These are phyloP conservation scores for Blastobotrys americana DNA, from an alignment of 805 yeast species.

Conservation along the genomic window DNA sequence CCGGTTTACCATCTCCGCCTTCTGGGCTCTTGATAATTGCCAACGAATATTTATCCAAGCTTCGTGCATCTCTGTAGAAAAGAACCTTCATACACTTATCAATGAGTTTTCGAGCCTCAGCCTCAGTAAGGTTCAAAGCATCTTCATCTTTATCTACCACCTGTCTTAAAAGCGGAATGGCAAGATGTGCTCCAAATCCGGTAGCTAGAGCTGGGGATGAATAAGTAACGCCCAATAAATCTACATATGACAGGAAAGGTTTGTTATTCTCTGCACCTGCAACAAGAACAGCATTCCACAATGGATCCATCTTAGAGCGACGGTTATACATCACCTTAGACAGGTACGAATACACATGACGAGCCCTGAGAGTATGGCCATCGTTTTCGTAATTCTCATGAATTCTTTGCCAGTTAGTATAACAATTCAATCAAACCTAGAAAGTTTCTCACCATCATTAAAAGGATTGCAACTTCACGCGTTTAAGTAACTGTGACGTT, in stretches of 20 bases:
- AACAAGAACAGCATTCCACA: slow-evolving; percentile 90
- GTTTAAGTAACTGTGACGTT: too few relatives aligned
- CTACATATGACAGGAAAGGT: slow-evolving; percentile 80
- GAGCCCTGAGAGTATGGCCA: slow-evolving; percentile 68
- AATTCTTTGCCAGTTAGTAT: slow-evolving; percentile 29
- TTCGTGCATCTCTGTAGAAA: slow-evolving; percentile 93
- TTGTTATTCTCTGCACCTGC: slow-evolving; percentile 71
- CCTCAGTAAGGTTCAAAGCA: slow-evolving; percentile 58
- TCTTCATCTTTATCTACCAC: slow-evolving; percentile 75
- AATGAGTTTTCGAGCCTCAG: slow-evolving; percentile 68
- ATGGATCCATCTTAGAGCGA: slow-evolving; percentile 89
- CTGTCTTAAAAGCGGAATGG: slow-evolving; percentile 83
- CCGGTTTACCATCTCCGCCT: slow-evolving; percentile 32
- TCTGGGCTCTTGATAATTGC: slow-evolving; percentile 64
- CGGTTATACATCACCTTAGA: slow-evolving; percentile 78
- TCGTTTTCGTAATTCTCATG: slow-evolving; percentile 72
- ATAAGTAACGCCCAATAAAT: slow-evolving; percentile 85
- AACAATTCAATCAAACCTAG: too few relatives aligned
- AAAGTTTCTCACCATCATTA: too few relatives aligned
- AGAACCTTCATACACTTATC: slow-evolving; percentile 87
- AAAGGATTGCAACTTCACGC: too few relatives aligned
- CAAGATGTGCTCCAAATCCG: slow-evolving; percentile 94
- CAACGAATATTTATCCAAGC: slow-evolving; percentile 75
- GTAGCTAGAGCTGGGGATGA: slow-evolving; percentile 86
- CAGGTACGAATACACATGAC: slow-evolving; percentile 80